Base-by-base conservation (phyloP, 768 basidiomycete genomes). In the Neoboletus subvelutipes region DNA sequence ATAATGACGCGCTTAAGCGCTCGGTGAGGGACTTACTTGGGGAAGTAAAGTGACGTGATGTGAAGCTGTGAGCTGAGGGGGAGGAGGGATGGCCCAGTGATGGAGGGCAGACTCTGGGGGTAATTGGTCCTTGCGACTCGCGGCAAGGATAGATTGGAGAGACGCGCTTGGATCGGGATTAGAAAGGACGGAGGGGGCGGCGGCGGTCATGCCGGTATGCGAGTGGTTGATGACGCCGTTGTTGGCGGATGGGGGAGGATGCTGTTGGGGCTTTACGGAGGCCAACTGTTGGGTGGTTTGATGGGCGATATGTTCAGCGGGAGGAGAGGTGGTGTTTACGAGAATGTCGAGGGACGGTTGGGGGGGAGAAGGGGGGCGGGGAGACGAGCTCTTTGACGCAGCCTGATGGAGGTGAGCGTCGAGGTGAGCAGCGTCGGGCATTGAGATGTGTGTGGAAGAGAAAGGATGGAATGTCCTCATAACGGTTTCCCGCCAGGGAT, bases 381-480 rank as follows among this genome's bases (percentile, higher is more conserved):
- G 80, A 17, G 81, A 78, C 63, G 84, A 70, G 54, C 68, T 72
- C 61, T 68, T 71, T 64, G 71, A 73, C 59, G 61, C 66, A 39
- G 64, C 54, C 43, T 61, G 61, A 49, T 65, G 66, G 43, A 73
- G 68, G 53, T 73, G 71, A 40, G 64, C 69, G 71, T 61, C 67
- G 62, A 67, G 71, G 47, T 56, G 74, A 33, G 70, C 65, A 31
- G 72, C 68, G 61, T 78, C 70, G 63, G 74, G 73, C 77, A 78
- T 78, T 56, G 71, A 65, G 65, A 74, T 64, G 64, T 70, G 76
- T 67, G 74, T 70, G 68, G 75, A 74, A 71, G 71, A 72, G 70
- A 75, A 73, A 63, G 75, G 72, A 66, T 76, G 76, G 49, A 76
- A 77, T 1, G 75, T 76, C 75, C 75, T 76, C 75, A 76, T 76